Evolutionary conservation across 352 stramenopile genomes (phyloP).

Genomic region (Globisporangium takayamanum): DNA sequence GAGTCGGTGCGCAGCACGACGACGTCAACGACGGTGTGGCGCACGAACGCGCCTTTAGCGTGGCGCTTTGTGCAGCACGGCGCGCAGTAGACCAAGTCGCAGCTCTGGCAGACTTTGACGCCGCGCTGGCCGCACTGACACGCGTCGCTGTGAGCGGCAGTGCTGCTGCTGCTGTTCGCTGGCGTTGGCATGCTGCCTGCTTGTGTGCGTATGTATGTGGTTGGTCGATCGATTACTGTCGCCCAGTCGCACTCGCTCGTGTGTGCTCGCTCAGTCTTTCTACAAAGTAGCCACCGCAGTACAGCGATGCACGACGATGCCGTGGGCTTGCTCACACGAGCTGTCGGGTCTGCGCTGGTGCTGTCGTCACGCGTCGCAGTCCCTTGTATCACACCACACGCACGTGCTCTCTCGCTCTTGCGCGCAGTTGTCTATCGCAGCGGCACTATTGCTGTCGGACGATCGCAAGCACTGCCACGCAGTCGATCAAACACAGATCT

Average conservation of each 20-base stretch:
- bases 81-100: conserved; percentile 31
- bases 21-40: conserved; percentile 19
- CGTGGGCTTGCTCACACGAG: too few species aligned
- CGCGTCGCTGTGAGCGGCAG: neutral
- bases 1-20: neutral
- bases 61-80: conserved; percentile 25
- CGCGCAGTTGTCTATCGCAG: too few species aligned
- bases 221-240: too few species aligned
- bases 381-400: neutral
- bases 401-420: too few species aligned
- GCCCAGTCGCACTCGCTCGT: neutral
- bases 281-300: neutral
- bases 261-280: neutral
- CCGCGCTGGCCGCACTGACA: conserved; percentile 23
- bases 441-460: too few species aligned
- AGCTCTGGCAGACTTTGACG: conserved; percentile 18
- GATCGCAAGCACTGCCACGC: too few species aligned
- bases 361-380: too few species aligned
- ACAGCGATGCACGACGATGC: neutral
- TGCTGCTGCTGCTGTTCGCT: neutral
- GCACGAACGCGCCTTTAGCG: conserved; percentile 27
- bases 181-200: too few species aligned
- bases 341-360: too few species aligned
- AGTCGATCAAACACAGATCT: too few species aligned
- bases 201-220: neutral